These are phyloP conservation scores for Leptographium wingfieldii DNA, from an alignment of 2,329 filamentous ascomycete genomes.

Conservation along the genomic window DNA sequence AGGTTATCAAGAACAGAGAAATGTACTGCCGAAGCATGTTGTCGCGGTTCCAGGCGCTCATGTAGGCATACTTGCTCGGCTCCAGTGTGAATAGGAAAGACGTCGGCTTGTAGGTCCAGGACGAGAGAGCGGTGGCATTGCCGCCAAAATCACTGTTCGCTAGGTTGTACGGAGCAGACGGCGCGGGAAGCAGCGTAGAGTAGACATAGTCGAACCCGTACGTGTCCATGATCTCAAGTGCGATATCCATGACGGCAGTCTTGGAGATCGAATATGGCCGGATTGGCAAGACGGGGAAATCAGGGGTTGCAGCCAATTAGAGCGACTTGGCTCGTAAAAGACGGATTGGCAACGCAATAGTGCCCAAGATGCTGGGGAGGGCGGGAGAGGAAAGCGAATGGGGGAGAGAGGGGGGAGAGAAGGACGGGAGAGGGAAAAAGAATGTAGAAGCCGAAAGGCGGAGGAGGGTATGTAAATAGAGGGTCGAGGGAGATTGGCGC, in stretches of 20 bases:
- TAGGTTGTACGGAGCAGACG: constrained; percentile 26
- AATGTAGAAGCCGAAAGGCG: not conserved
- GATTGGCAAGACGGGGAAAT: not conserved
- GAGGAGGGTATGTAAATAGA: not conserved
- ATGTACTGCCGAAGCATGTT: constrained; percentile 62
- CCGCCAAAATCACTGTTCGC: constrained; percentile 28
- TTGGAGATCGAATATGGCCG: not conserved
- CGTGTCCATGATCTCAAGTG: constrained; percentile 75
- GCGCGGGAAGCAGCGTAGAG: constrained; percentile 51
- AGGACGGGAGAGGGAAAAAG: not conserved
- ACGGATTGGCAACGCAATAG: not conserved
- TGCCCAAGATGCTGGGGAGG: not conserved
- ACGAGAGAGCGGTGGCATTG: constrained; percentile 45
- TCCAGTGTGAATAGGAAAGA: constrained; percentile 55
- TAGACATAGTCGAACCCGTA: constrained; percentile 72
- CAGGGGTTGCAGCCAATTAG: not conserved
- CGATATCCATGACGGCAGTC: constrained; percentile 61
- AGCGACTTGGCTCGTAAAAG: not conserved
- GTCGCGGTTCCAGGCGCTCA: constrained; percentile 66
- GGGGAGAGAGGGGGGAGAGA: not conserved
- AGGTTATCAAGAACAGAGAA: constrained; percentile 73
- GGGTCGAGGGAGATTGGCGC: not conserved
- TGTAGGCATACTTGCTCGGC: constrained; percentile 65
- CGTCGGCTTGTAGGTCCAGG: constrained; percentile 61
- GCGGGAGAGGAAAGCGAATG: not conserved